Base-by-base conservation (phyloP, 1,139 yeast species). In the Geotrichum cucujoidarum region DNA sequence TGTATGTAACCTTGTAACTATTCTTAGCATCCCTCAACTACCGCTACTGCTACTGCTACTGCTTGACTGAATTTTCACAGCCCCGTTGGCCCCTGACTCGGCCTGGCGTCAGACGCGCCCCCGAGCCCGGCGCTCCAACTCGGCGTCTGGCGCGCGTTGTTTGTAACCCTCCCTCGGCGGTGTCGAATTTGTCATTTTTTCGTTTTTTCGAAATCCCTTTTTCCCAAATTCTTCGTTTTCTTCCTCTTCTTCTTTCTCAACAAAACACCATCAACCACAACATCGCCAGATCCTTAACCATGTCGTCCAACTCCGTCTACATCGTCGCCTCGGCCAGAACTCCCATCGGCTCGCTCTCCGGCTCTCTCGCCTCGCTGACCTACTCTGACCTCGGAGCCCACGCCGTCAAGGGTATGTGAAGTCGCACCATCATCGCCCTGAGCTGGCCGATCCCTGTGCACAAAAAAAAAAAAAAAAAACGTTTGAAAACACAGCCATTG, bases 321-420 rank as follows among this genome's bases (percentile, higher is more conserved):
- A 88, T 92, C 65, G 97, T 89, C 51, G 72, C 96, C 32, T 76
- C 88, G 42, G 80, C 96, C 45, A 85, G 98, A 76, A 92, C 98
- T 21, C 98, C 98, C 60, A 78, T 90, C 59, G 97, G 97, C 40
- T 81, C 95, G 20, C 85, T 92, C 73, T 92, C 86, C 67, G 97
- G 98, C 49, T 66, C 80, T 4, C 76, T 92, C 49, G 68, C 94
- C 37, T 76, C 94, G 38, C 76, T 84, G 62, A 72, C 79, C 42
- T 89, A 83, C 64, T 79, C 83, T 51, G 97, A 90, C 64, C 77
- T 92, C 53, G 98, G 98, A 48, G 78, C 94, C 30, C 86, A 83
- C 60, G 97, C 97, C 43, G 96, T 92, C 57, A 84, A 83, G 37
- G 53, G 53, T 49, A 46, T n/a, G 52, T 22, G 27, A 21, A 14